Evolutionary conservation across 768 basidiomycete genomes (phyloP), one percentile per base, ranked within the genome.

Genomic region (Lentinula sp.): DNA sequence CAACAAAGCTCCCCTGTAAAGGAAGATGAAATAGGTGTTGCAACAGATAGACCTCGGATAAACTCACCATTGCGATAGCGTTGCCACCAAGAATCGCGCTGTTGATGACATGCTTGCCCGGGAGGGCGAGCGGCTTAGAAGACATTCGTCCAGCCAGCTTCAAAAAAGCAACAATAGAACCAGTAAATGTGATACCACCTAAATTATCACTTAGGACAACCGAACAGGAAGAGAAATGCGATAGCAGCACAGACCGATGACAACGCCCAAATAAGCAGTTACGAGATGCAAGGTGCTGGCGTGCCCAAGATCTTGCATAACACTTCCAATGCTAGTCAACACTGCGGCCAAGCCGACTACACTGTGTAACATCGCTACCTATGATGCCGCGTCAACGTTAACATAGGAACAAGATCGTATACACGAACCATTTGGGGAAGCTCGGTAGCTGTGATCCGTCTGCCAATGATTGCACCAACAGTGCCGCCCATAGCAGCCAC

Each of bases 281-380:
- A 91, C 84, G 54, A 90, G 79, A 70, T 95, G 93, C 45, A 95
- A 76, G 8, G 78, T 86, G 3, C 87, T 81, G 23, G 87, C 74
- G 70, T 94, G 91, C 4, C 80, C 76, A 23, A 82, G 75, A 63
- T 91, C 88, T 8, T 84, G 81, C 18, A 95, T 75, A 10, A 94
- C 92, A 67, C 90, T 92, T 12, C 77, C 93, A 43, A 93, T 88
- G 58, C 87, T 90, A 15, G 93, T 95, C 67, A 95, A 75, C 16
- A 95, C 93, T 0, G 93, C 93, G 2, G 93, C 93, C 33, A 95
- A 82, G 72, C 93, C 93, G 56, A 95, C 93, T 36, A 95, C 93
- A 37, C 89, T 91, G 69, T 95, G 93, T 60, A 95, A 75, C 58
- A 92, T 86, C 1, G 87, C 83, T 4, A 84, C 81, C 61, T 80